These are phyloP conservation scores for Peziza echinospora DNA, from an alignment of 495 filamentous ascomycete species.

Conservation along the genomic window DNA sequence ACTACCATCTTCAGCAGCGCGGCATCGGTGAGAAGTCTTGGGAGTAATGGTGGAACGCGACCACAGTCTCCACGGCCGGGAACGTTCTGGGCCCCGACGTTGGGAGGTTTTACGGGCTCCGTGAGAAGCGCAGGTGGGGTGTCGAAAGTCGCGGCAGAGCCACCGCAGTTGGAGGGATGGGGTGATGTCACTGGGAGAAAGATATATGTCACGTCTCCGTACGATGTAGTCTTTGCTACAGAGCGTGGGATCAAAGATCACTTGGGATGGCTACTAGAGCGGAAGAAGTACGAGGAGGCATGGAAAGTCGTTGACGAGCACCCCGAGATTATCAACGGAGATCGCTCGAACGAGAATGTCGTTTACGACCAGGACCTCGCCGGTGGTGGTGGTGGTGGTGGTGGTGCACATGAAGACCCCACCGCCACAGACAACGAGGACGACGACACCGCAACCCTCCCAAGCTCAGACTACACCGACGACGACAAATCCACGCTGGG, in stretches of 20 bases:
- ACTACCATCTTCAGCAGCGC: constrained; percentile 65
- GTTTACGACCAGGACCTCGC: constrained; percentile 12
- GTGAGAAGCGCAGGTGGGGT: background rate
- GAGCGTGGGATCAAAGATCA: constrained; percentile 70
- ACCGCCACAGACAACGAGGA: background rate
- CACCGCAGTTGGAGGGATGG: constrained; percentile 3
- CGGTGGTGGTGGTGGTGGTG: too few relatives aligned
- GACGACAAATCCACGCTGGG: constrained; percentile 50
- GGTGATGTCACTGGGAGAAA: constrained; percentile 49
- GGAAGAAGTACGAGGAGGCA: constrained; percentile 54
- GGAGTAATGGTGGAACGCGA: constrained; percentile 25
- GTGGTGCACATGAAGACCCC: background rate
- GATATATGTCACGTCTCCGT: constrained; percentile 89
- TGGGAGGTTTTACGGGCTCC: background rate
- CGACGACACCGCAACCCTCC: constrained; percentile 24
- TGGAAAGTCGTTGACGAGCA: constrained; percentile 76
- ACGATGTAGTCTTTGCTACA: constrained; percentile 74
- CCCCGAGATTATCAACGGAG: constrained; percentile 41
- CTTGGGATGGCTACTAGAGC: constrained; percentile 60
- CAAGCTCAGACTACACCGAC: constrained; percentile 53
- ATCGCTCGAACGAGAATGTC: constrained; percentile 2
- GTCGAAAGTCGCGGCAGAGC: background rate
- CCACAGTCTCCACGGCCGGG: background rate
- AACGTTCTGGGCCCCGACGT: background rate
- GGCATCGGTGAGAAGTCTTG: constrained; percentile 57